A percentile compares a stretch with the other conserved stretches of the same genome.
Conservation (phyloP, 192 early-diverging fungal genomes). For the Linnemannia schmuckeri region DNA sequence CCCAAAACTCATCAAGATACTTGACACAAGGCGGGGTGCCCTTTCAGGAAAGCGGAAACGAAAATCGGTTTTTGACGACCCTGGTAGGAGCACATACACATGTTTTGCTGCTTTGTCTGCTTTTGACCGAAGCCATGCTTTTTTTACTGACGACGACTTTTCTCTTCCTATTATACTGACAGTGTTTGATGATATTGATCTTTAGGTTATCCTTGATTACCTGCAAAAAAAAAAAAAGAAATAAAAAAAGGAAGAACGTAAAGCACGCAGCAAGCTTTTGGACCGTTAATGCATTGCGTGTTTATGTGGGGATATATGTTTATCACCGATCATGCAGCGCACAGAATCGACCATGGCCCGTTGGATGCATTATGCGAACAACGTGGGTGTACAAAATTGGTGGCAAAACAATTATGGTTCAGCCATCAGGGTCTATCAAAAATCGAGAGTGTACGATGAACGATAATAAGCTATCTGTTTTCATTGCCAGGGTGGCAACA, state of each 20-base stretch:
- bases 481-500: neutral
- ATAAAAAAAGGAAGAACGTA: neutral
- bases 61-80: neutral
- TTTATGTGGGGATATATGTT: neutral
- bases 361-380: neutral
- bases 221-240: neutral
- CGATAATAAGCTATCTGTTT: neutral
- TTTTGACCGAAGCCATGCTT: neutral
- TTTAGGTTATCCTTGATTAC: neutral
- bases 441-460: neutral
- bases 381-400: constrained; percentile 1
- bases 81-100: neutral
- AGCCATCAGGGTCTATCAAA: neutral
- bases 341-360: neutral
- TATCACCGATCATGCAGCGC: neutral
- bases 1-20: constrained; percentile 24
- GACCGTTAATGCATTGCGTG: neutral
- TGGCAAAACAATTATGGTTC: neutral
- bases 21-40: constrained; percentile 17
- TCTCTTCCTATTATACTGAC: neutral
- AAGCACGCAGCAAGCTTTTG: neutral
- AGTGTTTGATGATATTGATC: neutral
- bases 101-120: neutral
- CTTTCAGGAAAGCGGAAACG: constrained; percentile 22
- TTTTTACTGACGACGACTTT: neutral